Evolutionary conservation across 163 green algal genomes (phyloP).

Genomic region (Chlamydomonas reinhardtii): DNA sequence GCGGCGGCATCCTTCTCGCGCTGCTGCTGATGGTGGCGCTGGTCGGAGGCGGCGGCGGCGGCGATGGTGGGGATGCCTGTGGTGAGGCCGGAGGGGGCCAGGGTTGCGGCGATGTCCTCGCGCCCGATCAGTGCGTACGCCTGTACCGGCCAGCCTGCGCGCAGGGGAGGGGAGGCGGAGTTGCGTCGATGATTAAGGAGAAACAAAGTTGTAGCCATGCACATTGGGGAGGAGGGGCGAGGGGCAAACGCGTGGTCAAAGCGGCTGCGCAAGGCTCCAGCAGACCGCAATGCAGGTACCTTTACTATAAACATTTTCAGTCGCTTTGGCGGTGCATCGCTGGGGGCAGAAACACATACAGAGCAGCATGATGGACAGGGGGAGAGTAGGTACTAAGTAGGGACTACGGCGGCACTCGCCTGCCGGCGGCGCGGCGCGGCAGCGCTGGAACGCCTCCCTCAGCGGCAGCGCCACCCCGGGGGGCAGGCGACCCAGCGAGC

Average conservation of each 20-base stretch:
- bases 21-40: conserved; percentile 18
- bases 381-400: too few relatives aligned
- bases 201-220: too few relatives aligned
- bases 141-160: conserved; percentile 76
- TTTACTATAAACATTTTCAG: too few relatives aligned
- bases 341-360: too few relatives aligned
- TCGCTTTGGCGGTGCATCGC: too few relatives aligned
- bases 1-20: too few relatives aligned
- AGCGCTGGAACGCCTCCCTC: conserved; percentile 76
- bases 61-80: background rate
- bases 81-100: conserved; percentile 50
- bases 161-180: background rate
- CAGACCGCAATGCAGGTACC: too few relatives aligned
- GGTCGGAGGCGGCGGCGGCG: background rate
- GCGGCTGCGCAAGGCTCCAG: too few relatives aligned
- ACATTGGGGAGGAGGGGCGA: background rate
- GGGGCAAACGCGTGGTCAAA: too few relatives aligned
- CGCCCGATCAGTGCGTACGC: conserved; percentile 84
- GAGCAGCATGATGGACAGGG: too few relatives aligned
- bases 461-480: conserved; percentile 84
- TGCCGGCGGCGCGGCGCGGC: conserved; percentile 69
- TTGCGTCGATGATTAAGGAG: background rate
- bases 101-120: conserved; percentile 80
- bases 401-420: too few relatives aligned
- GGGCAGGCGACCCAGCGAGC: conserved; percentile 79